Evolutionary conservation across 208 protist genomes (phyloP), one percentile per base, ranked within the genome.

Genomic region (Phytomonas francai): DNA sequence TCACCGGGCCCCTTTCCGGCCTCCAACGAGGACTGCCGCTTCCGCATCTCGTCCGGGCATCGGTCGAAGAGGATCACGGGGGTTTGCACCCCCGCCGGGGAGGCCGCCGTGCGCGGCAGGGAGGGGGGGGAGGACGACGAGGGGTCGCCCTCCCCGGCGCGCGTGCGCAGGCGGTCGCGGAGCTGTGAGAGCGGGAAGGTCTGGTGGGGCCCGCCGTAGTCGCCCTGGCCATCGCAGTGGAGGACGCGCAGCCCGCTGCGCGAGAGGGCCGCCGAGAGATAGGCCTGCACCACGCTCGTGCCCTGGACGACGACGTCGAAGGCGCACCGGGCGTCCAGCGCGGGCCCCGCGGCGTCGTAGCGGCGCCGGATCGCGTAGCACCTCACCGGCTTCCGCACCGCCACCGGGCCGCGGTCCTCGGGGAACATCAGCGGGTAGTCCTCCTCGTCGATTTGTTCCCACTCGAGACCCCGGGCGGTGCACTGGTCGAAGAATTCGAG

Each of bases 291-390:
- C 51, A 97, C 63, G 5, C 96, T 92, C 0, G 96, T 97, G 9
- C 94, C 93, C 39, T 93, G 79, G 22, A 98, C 77, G 22, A 96
- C 86, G 12, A 91, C 80, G 65, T 98, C 95, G 42, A 81, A 93
- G 28, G 30, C 16, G 6, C 31, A 19, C 34, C 34, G 34, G 39
- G 71, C 51, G 63, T 83, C 77, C 31, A 94, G 63, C 4, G 79
- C 72, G 32, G 68, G 65, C 12, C 85, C 85, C 0, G 83, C 85
- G 1, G 34, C 68, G 68, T 91, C 85, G 68, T 84, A 81, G 63
- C 72, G 69, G 57, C 80, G 87, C 3, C 65, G 72, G 63, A 95
- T 84, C 36, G 79, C 82, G 73, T 91, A 95, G 65, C 77, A 82
- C 68, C 89, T 84, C 39, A 95, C 87, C 1, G 89, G 89, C 76